Conservation (phyloP, 129 eudicot genomes). For the Helianthus annuus region DNA sequence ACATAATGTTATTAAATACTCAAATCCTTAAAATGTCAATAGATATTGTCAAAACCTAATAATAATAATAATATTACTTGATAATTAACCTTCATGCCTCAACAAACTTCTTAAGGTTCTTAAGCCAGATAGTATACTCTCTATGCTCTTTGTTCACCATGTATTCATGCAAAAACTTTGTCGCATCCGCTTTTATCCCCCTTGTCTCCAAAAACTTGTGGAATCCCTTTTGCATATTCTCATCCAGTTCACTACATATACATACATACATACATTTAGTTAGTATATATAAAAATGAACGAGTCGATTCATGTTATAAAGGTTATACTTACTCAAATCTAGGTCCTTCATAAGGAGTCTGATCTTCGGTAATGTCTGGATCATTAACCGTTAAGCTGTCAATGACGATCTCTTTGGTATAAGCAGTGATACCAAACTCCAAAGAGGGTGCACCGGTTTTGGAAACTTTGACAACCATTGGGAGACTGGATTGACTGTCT, state of each 20-base stretch:
- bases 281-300: no score
- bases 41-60: no score
- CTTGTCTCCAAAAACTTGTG: constrained; percentile 87
- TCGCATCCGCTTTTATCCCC: constrained; percentile 73
- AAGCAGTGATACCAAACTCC: constrained; percentile 69
- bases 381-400: constrained; percentile 61
- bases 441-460: constrained; percentile 55
- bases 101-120: constrained; percentile 73
- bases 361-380: constrained; percentile 60
- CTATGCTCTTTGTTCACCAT: constrained; percentile 77
- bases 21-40: no score
- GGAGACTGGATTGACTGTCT: constrained; percentile 43
- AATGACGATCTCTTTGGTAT: constrained; percentile 63
- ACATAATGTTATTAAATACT: no score
- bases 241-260: constrained; percentile 74
- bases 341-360: constrained; percentile 78
- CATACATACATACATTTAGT: no score
- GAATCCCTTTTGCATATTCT: constrained; percentile 84
- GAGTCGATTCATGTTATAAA: no score
- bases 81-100: constrained; percentile 48
- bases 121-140: constrained; percentile 75
- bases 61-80: neutral
- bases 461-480: constrained; percentile 65
- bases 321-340: constrained; percentile 60
- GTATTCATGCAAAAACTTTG: constrained; percentile 78